phyloP scores from a whole-genome alignment of 257 asterid genomes.

The Fraxinus cuspidata region DNA sequence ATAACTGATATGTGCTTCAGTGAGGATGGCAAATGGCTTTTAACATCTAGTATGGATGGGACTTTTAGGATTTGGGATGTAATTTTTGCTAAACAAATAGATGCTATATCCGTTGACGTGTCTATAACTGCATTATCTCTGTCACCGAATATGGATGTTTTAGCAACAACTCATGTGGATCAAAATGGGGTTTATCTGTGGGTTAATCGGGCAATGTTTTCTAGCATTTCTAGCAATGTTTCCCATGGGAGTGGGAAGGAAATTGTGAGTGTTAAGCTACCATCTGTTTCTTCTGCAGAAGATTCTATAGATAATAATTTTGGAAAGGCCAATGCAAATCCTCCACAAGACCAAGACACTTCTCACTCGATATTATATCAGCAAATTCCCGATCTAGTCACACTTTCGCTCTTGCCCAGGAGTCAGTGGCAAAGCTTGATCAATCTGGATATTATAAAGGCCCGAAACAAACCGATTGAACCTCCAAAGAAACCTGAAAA shows the following conservation, averaged over 20 bases:
- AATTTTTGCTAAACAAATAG: slow-evolving; percentile 76
- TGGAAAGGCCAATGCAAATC: slow-evolving; percentile 34
- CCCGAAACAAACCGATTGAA: slow-evolving; percentile 87
- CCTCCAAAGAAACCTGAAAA: slow-evolving; percentile 95
- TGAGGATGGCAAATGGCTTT: slow-evolving; percentile 95
- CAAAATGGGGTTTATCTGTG: slow-evolving; percentile 88
- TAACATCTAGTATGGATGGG: slow-evolving; percentile 95
- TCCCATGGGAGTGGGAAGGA: slow-evolving; percentile 75
- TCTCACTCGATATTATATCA: slow-evolving; percentile 33
- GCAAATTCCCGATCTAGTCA: slow-evolving; percentile 82
- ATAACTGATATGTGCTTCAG: slow-evolving; percentile 86
- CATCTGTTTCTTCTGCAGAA: slow-evolving; percentile 57
- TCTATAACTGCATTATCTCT: slow-evolving; percentile 75
- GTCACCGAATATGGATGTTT: slow-evolving; percentile 88
- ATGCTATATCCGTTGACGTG: slow-evolving; percentile 78
- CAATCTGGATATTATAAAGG: slow-evolving; percentile 85
- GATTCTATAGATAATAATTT: slow-evolving; percentile 37
- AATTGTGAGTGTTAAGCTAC: slow-evolving; percentile 56
- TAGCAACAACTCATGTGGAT: slow-evolving; percentile 86
- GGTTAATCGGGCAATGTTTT: slow-evolving; percentile 91
- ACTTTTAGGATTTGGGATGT: slow-evolving; percentile 90
- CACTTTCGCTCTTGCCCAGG: slow-evolving; percentile 87
- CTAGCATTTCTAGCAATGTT: slow-evolving; percentile 54
- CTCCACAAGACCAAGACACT: slow-evolving; percentile 37
- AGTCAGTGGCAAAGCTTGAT: slow-evolving; percentile 96